phyloP scores from a whole-genome alignment of 129 eudicot species.

The Dittrichia graveolens region DNA sequence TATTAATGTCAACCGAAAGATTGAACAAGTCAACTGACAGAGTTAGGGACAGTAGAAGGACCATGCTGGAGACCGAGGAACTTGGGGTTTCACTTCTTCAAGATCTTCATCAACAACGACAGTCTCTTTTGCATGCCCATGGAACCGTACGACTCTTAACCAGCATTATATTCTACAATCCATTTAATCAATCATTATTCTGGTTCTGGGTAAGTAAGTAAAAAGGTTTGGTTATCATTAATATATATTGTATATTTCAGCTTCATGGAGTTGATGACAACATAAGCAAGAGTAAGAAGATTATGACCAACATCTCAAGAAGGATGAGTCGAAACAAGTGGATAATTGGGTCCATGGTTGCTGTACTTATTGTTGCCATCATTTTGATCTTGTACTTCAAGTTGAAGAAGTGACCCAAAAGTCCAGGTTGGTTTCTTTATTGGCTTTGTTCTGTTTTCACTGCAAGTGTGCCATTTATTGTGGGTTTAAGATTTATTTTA shows the following conservation, averaged over 20 bases:
- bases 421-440: neutral
- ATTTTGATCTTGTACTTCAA: conserved; percentile 65
- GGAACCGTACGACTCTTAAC: conserved; percentile 41
- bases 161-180: neutral
- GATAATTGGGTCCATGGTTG: conserved; percentile 55
- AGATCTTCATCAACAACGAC: conserved; percentile 68
- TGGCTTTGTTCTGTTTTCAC: conserved; percentile 12
- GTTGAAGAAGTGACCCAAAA: conserved; percentile 39
- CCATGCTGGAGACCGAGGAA: conserved; percentile 74
- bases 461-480: conserved; percentile 38
- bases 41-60: conserved; percentile 65
- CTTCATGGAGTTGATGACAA: conserved; percentile 76
- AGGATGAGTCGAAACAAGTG: conserved; percentile 71
- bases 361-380: conserved; percentile 53
- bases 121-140: conserved; percentile 66
- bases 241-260: conserved; percentile 36
- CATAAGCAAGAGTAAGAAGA: conserved; percentile 60
- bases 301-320: conserved; percentile 59
- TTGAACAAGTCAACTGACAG: conserved; percentile 62
- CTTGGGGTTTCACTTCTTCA: conserved; percentile 68
- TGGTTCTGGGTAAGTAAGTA: neutral
- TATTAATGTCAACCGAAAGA: conserved; percentile 60
- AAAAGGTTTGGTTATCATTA: neutral
- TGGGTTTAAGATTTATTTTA: conserved; percentile 20
- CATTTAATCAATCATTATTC: neutral